Percentiles rank a stretch among this genome's conserved stretches.
These are phyloP conservation scores for Cercospora sojina DNA, from an alignment of 2,329 filamentous ascomycete genomes.

Conservation along the genomic window DNA sequence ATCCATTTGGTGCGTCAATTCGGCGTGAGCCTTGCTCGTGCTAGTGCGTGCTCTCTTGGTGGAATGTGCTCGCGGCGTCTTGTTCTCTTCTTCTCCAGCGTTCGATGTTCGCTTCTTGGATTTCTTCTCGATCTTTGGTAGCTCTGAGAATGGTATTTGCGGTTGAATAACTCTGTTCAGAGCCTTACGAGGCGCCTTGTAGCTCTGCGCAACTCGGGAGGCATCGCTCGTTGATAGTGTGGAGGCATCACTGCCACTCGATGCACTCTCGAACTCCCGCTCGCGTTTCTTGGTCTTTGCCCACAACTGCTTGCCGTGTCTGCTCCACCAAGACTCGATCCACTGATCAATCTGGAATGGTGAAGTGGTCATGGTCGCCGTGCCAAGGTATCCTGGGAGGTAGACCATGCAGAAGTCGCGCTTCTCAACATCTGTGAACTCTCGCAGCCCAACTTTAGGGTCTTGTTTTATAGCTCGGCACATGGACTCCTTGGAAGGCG, in stretches of 20 bases:
- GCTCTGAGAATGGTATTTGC: background rate
- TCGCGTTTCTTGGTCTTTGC: background rate
- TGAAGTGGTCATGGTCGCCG: background rate
- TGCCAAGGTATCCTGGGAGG: background rate
- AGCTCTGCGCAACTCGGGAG: background rate
- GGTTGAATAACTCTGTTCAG: background rate
- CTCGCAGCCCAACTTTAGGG: background rate
- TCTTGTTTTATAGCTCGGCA: background rate
- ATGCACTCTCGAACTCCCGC: background rate
- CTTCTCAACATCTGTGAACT: background rate
- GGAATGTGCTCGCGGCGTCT: background rate
- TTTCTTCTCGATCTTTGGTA: background rate
- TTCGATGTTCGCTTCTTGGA: background rate
- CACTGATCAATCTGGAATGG: background rate
- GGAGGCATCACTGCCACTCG: background rate
- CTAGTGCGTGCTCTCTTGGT: background rate
- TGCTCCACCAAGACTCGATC: conserved; percentile 2
- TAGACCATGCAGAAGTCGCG: background rate
- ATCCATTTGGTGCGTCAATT: background rate
- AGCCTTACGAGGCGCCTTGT: background rate
- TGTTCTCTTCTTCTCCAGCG: background rate
- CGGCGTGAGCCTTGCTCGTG: background rate
- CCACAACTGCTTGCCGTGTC: background rate
- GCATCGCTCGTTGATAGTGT: background rate
- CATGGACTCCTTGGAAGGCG: background rate